Percentiles rank a stretch among this genome's conserved stretches.
Conservation (phyloP, 306 rosid species). For the Biancaea sappan region DNA sequence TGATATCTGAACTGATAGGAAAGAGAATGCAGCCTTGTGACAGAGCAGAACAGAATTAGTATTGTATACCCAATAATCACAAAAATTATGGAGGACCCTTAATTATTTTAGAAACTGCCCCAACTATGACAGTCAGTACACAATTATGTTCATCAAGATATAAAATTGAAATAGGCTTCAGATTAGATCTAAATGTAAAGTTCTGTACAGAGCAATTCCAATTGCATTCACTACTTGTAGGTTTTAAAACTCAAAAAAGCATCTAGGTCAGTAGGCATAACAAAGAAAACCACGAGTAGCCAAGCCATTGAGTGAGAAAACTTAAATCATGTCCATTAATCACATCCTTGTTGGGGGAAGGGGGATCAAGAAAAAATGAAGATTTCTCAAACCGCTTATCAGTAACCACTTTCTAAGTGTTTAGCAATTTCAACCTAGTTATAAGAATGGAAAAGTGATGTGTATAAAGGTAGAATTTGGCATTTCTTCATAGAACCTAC, state of each 20-base stretch:
- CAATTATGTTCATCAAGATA: conserved; percentile 12
- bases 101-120: conserved; percentile 16
- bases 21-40: conserved; percentile 29
- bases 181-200: conserved; percentile 22
- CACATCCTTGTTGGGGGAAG: not conserved
- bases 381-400: not conserved
- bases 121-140: conserved; percentile 22
- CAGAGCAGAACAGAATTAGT: conserved; percentile 22
- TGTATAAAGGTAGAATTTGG: conserved; percentile 3
- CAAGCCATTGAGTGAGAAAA: conserved; percentile 11
- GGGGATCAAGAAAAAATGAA: not conserved
- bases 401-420: conserved; percentile 10
- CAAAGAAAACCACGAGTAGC: not conserved
- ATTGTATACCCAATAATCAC: conserved; percentile 9
- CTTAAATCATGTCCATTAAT: not conserved
- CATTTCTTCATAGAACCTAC: not conserved
- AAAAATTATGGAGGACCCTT: conserved; percentile 7
- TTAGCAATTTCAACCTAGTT: not conserved
- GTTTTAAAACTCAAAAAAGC: conserved; percentile 3
- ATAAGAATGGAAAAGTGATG: conserved; percentile 9
- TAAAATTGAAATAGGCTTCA: conserved; percentile 22
- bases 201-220: conserved; percentile 25
- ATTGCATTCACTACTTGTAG: not conserved
- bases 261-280: not conserved
- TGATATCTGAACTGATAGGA: conserved; percentile 22